Evolutionary conservation across 305 asterid species (phyloP).

Genomic region (Solanum hybrid): DNA sequence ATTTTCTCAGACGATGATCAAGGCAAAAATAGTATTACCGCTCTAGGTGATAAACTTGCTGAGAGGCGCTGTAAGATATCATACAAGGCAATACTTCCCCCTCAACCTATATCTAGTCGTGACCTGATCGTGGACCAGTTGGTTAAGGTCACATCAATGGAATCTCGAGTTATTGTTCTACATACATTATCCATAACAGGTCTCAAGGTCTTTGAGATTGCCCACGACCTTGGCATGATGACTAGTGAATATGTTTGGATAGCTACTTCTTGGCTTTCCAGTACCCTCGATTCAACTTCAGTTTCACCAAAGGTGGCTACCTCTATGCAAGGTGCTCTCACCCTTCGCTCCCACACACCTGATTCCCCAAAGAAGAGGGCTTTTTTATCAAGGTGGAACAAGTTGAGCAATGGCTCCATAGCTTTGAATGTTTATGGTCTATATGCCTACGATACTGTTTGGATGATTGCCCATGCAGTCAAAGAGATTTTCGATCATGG

Average conservation of each 20-base stretch:
- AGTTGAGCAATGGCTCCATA: conserved; percentile 50
- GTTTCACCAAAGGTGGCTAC: conserved; percentile 17
- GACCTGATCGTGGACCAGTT: conserved; percentile 30
- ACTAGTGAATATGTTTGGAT: conserved; percentile 76
- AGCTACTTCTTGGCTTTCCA: conserved; percentile 82
- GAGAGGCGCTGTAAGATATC: conserved; percentile 52
- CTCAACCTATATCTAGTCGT: conserved; percentile 27
- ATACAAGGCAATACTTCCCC: conserved; percentile 53
- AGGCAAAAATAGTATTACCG: conserved; percentile 44
- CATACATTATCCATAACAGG: conserved; percentile 47
- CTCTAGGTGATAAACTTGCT: conserved; percentile 50
- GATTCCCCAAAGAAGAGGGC: conserved; percentile 44
- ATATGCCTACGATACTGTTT: conserved; percentile 71
- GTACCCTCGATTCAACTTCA: conserved; percentile 45
- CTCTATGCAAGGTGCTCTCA: conserved; percentile 58
- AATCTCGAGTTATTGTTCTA: conserved; percentile 60
- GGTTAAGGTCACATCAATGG: conserved; percentile 40
- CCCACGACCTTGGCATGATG: conserved; percentile 55
- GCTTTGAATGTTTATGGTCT: conserved; percentile 60
- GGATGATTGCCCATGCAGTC: conserved; percentile 61
- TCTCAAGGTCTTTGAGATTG: conserved; percentile 38
- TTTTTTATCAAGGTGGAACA: conserved; percentile 50
- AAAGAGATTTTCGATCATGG: conserved; percentile 40
- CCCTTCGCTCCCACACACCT: conserved; percentile 57
- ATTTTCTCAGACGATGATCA: conserved; percentile 69